phyloP scores from a whole-genome alignment of 2,329 filamentous ascomycete genomes.

The Dothiorella sarmentorum region DNA sequence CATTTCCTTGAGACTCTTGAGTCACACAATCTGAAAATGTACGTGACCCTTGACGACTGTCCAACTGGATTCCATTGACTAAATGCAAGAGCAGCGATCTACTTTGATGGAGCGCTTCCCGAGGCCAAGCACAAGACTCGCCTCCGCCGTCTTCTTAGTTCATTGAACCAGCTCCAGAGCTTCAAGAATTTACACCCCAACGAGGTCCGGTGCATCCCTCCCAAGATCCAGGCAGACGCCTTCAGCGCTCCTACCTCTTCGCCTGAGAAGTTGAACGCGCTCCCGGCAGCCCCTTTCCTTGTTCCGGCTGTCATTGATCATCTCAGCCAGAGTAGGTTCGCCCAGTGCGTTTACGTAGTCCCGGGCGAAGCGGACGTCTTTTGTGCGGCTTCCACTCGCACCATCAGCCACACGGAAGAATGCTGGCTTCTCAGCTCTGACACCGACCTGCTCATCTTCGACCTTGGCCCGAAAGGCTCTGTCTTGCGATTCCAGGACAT shows the following conservation, averaged over 20 bases:
- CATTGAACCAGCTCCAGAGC: conserved; percentile 54
- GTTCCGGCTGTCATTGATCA: conserved; percentile 74
- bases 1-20: conserved; percentile 61
- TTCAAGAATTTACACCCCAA: conserved; percentile 33
- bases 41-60: conserved; percentile 28
- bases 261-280: conserved; percentile 24
- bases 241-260: conserved; percentile 23
- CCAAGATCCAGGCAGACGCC: conserved; percentile 23
- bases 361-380: conserved; percentile 82
- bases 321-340: conserved; percentile 47
- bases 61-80: conserved; percentile 20
- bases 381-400: conserved; percentile 65
- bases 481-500: conserved; percentile 70
- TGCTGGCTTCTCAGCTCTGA: conserved; percentile 67
- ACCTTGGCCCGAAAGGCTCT: conserved; percentile 59
- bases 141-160: conserved; percentile 57
- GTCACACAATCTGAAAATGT: conserved; percentile 60
- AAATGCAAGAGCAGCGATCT: conserved; percentile 60
- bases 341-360: conserved; percentile 56
- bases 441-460: conserved; percentile 76
- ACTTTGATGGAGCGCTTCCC: conserved; percentile 84
- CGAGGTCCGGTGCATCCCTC: conserved; percentile 26
- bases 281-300: conserved; percentile 64
- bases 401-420: conserved; percentile 51
- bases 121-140: conserved; percentile 60